Base-by-base conservation (phyloP, 2,329 filamentous ascomycete species). In the Colletotrichum sp. region DNA sequence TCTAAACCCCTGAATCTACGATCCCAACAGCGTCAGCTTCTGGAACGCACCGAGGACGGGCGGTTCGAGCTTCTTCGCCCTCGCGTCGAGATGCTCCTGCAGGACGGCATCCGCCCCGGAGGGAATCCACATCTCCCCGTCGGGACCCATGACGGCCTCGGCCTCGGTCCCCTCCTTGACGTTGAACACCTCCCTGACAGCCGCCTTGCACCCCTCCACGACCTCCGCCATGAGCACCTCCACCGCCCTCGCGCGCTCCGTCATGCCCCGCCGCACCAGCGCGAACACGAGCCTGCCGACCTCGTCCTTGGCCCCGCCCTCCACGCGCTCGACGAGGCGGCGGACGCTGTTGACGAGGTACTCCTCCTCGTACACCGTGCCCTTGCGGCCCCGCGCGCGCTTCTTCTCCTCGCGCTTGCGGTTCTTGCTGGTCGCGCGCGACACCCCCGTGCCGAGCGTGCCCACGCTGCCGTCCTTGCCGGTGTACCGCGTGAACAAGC, bases 351-450 rank as follows among this genome's bases (percentile, higher is more conserved):
- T 97, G 74, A 98, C 93, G 7, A 99, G 91, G 83, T 99, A 99
- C 84, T 98, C 97, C 82, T 98, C 96, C 84, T 99, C 97, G 84
- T 99, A 99, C 7, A 99, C 95, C 18, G 95, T 98, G 13, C 97
- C 97, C 88, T 98, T 98, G 83, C 98, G 96, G 28, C 97, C 97
- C 9, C 95, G 89, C 1, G 97, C 97, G 18, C 96, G 92, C 90
- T 99, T 99, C 83, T 98, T 93, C 88, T 99, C 97, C 84, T 99
- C 97, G 24, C 96, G 90, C 28, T 94, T 90, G 68, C 96, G 92
- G 82, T 98, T 98, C 88, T 97, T 98, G 81, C 92, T 94, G 55
- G 95, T 98, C 74, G 94, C 94, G 15, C 96, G 91, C 66, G 93
- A 94, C 4, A 94, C 93, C 34, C 92, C 91, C 15, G 94, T 96